Percentiles rank a stretch among this genome's conserved stretches.
These are phyloP conservation scores for Skeletonema costatum DNA, from an alignment of 108 stramenopile genomes.

Conservation along the genomic window DNA sequence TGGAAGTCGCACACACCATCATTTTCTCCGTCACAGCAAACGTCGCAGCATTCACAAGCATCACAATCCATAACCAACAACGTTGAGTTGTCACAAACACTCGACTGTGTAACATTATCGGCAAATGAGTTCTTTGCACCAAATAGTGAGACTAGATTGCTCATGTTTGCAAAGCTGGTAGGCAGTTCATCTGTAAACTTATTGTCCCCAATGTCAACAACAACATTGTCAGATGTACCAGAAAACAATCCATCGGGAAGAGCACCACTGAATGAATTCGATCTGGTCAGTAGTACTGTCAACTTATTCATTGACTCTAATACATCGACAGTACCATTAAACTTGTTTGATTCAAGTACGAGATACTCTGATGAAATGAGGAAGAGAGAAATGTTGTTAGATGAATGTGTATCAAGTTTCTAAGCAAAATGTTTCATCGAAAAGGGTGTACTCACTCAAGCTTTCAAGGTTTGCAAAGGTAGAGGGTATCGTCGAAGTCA, in stretches of 20 bases:
- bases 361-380: not conserved
- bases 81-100: not conserved
- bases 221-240: not conserved
- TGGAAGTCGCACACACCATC: not conserved
- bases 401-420: not conserved
- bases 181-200: not conserved
- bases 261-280: not conserved
- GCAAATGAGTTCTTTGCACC: not conserved
- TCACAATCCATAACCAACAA: not conserved
- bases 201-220: not conserved
- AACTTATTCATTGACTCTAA: not conserved
- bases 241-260: not conserved
- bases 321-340: not conserved
- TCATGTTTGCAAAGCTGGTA: not conserved
- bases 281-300: not conserved
- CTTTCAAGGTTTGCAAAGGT: not conserved
- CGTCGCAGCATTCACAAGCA: not conserved
- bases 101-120: not conserved
- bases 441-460: not conserved
- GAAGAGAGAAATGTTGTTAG: not conserved
- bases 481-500: slow-evolving; percentile 7
- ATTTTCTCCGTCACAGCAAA: not conserved
- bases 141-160: not conserved
- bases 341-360: slow-evolving; percentile 1
- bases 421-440: not conserved